Evolutionary conservation across 768 basidiomycete species (phyloP).

Genomic region (Sistotremastrum niveocremeum): DNA sequence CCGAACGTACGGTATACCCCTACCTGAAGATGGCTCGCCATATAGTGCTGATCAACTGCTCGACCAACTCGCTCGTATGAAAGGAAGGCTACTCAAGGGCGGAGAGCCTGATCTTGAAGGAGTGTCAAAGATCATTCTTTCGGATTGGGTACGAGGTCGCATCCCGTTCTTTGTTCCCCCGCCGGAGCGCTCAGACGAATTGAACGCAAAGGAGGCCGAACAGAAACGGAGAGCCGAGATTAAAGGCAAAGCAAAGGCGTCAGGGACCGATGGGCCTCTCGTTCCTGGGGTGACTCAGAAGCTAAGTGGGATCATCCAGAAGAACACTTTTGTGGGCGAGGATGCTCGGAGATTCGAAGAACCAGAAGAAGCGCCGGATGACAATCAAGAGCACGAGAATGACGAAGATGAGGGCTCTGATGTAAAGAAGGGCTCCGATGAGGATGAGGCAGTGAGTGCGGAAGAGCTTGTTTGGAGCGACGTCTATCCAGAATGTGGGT

Average conservation of each 20-base stretch:
- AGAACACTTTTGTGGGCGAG: slow-evolving; percentile 75
- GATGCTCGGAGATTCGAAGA: slow-evolving; percentile 60
- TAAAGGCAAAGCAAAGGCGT: slow-evolving; percentile 44
- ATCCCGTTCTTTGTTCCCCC: slow-evolving; percentile 95
- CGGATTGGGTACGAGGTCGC: slow-evolving; percentile 94
- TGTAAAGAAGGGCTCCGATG: slow-evolving; percentile 28
- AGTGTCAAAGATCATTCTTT: slow-evolving; percentile 88
- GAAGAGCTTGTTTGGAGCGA: slow-evolving; percentile 74
- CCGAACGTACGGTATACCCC: slow-evolving; percentile 62
- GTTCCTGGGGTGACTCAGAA: slow-evolving; percentile 72
- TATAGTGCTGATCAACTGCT: slow-evolving; percentile 76
- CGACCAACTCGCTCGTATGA: slow-evolving; percentile 76
- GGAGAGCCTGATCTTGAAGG: slow-evolving; percentile 90
- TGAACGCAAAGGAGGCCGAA: slow-evolving; percentile 37
- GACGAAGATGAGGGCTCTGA: slow-evolving; percentile 19
- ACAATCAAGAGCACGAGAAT: slow-evolving; percentile 17
- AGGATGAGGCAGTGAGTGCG: slow-evolving; percentile 25
- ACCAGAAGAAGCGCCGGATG: slow-evolving; percentile 21
- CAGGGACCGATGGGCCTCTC: slow-evolving; percentile 19
- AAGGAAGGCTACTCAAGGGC: slow-evolving; percentile 82
- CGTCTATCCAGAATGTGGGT: slow-evolving; percentile 35
- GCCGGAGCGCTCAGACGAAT: slow-evolving; percentile 64
- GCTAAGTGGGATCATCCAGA: slow-evolving; percentile 75
- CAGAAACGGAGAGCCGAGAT: slow-evolving; percentile 21
- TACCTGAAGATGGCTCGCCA: slow-evolving; percentile 43